A percentile compares a stretch with the other conserved stretches of the same genome.
phyloP scores from a whole-genome alignment of 2,329 filamentous ascomycete genomes.

The Talaromyces sp. region DNA sequence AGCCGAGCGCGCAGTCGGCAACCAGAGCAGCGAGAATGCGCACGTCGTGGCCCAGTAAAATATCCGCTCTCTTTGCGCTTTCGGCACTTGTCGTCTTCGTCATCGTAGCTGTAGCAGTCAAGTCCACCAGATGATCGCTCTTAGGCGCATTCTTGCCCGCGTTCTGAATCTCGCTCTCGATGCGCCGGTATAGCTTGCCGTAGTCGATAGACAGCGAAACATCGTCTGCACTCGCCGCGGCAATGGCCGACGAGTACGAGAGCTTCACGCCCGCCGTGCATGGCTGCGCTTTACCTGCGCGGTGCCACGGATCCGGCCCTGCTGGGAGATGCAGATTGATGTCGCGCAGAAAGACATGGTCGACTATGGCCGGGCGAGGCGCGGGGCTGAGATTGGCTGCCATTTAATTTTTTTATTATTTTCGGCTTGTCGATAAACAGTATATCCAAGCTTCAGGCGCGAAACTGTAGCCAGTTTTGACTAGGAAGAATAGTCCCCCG shows the following conservation, averaged over 20 bases:
- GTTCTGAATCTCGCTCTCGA: conserved; percentile 30
- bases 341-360: conserved; percentile 37
- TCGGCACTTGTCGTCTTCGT: conserved; percentile 18
- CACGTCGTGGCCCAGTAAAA: conserved; percentile 30
- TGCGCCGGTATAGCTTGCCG: conserved; percentile 41
- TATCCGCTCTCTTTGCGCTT: conserved; percentile 24
- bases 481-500: not conserved
- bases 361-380: conserved; percentile 27
- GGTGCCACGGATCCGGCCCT: conserved; percentile 44
- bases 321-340: conserved; percentile 40
- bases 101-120: conserved; percentile 14
- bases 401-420: not conserved
- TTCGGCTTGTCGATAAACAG: not conserved
- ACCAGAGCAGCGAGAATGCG: conserved; percentile 30
- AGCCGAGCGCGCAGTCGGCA: conserved; percentile 28
- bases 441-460: not conserved
- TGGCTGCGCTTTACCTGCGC: conserved; percentile 41
- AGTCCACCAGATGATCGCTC: not conserved
- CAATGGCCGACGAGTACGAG: conserved; percentile 36
- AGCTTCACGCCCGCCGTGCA: conserved; percentile 39
- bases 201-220: conserved; percentile 44
- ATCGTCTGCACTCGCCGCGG: conserved; percentile 39
- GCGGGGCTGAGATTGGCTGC: conserved; percentile 26
- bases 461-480: not conserved
- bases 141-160: conserved; percentile 17